Base-by-base conservation (phyloP, 1,284 basidiomycete species). In the Ceratobasidium sp. region DNA sequence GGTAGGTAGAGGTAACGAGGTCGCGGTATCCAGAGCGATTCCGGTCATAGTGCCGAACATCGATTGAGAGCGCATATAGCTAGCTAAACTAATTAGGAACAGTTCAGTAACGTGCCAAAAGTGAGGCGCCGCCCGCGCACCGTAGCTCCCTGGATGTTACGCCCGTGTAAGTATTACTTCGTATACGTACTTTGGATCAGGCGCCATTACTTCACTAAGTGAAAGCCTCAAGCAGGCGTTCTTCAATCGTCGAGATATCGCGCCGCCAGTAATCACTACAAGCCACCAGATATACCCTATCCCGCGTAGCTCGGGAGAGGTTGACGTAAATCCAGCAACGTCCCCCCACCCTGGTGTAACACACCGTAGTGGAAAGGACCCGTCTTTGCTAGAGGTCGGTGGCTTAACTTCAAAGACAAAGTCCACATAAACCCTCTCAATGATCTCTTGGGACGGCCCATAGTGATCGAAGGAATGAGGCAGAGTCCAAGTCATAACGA, bases 281-380 rank as follows among this genome's bases (percentile, higher is more conserved):
- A 45, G 15, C 68, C 68, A 71, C 11, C 68, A 5, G 20, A n/a
- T 39, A 71, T 71, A 23, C n/a, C 54, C 54, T 15, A 60, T 45
- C 3, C 23, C 28, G 53, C 47, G 68, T 26, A 71, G 31, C 4
- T 56, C 13, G 3, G 15, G 6, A 3, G 68, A 71, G 33, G 56
- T 39, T 5, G 33, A 26, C 54, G 60, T 47, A 26, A n/a, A n/a
- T n/a, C n/a, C n/a, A n/a, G n/a, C n/a, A n/a, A n/a, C n/a, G n/a
- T n/a, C n/a, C n/a, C n/a, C n/a, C n/a, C n/a, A n/a, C n/a, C n/a
- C n/a, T n/a, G n/a, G n/a, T n/a, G n/a, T n/a, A n/a, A n/a, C n/a
- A n/a, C n/a, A n/a, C n/a, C n/a, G n/a, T n/a, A n/a, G n/a, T n/a
- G n/a, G n/a, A n/a, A n/a, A n/a, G n/a, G n/a, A n/a, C n/a, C n/a